A percentile compares a stretch with the other conserved stretches of the same genome.
Evolutionary conservation across 345 rosid genomes (phyloP).

Genomic region (Nephelium lappaceum): DNA sequence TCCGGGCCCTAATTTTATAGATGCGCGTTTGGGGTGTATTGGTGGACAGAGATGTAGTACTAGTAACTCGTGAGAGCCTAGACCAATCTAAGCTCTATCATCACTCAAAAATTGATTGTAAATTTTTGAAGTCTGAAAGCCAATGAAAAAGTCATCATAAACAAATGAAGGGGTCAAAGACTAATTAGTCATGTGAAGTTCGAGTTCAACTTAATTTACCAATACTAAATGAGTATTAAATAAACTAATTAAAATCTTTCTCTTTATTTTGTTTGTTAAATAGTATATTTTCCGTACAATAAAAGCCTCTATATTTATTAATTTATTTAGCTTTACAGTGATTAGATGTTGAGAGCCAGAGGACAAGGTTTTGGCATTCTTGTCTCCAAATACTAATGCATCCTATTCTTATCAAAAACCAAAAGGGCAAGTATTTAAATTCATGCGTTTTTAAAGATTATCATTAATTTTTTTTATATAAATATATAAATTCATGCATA

Average conservation of each 20-base stretch:
- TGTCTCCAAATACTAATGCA: slow-evolving; percentile 84
- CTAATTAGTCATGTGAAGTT: too few species aligned
- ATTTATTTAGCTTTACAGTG: slow-evolving; percentile 2
- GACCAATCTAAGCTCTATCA: too few species aligned
- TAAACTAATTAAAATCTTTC: not conserved
- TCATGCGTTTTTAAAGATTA: not conserved
- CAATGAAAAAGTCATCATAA: too few species aligned
- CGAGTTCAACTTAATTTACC: too few species aligned
- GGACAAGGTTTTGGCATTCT: slow-evolving; percentile 93
- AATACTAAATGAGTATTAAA: not conserved
- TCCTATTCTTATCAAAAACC: slow-evolving; percentile 84
- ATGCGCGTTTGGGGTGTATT: too few species aligned
- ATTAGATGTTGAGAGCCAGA: slow-evolving; percentile 66
- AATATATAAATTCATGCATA: not conserved
- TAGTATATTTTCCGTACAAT: not conserved
- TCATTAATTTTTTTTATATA: not conserved
- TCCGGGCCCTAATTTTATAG: too few species aligned
- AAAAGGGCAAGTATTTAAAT: slow-evolving; percentile 41
- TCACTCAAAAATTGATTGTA: too few species aligned
- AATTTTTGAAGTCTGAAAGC: too few species aligned
- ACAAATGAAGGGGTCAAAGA: too few species aligned
- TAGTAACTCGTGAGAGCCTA: too few species aligned
- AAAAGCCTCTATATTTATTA: not conserved
- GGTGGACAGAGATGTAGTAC: too few species aligned
- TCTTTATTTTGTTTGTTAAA: not conserved